phyloP scores from a whole-genome alignment of 257 asterid species.

The Scutellaria barbata region DNA sequence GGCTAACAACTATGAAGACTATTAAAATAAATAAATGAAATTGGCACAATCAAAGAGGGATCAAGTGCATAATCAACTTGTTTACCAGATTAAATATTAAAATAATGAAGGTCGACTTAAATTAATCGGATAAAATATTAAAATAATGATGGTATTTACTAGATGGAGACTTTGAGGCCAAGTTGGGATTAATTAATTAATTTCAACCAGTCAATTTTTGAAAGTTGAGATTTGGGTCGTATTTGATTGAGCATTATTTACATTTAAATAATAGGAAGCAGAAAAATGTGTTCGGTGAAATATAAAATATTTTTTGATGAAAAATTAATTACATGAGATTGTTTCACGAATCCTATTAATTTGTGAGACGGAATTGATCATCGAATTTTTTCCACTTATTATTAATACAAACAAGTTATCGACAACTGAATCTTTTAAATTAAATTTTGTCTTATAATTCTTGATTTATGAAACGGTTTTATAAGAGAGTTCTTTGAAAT shows the following conservation, averaged over 20 bases:
- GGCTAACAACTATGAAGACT: conserved; percentile 48
- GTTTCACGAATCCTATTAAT: no score
- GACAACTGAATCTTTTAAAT: no score
- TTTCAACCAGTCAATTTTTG: conserved; percentile 33
- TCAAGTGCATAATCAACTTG: conserved; percentile 22
- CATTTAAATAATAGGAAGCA: conserved; percentile 12
- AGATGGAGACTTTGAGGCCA: conserved; percentile 56
- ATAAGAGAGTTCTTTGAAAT: no score
- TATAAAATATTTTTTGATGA: neutral
- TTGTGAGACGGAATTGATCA: no score
- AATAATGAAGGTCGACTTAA: neutral
- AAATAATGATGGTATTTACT: conserved; percentile 26
- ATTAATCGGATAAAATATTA: neutral
- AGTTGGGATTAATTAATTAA: conserved; percentile 36
- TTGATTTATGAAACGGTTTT: no score
- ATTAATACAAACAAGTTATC: no score
- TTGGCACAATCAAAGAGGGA: conserved; percentile 11
- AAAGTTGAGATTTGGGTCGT: conserved; percentile 38
- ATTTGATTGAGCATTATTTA: conserved; percentile 28
- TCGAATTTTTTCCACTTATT: no score
- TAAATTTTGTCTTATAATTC: no score
- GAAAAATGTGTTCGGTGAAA: conserved; percentile 23
- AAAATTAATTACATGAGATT: neutral
- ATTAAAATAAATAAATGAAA: neutral
- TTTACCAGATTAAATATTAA: neutral